A percentile compares a stretch with the other conserved stretches of the same genome.
phyloP scores from a whole-genome alignment of 2,329 filamentous ascomycete genomes.

The Fusarium verrucosum region DNA sequence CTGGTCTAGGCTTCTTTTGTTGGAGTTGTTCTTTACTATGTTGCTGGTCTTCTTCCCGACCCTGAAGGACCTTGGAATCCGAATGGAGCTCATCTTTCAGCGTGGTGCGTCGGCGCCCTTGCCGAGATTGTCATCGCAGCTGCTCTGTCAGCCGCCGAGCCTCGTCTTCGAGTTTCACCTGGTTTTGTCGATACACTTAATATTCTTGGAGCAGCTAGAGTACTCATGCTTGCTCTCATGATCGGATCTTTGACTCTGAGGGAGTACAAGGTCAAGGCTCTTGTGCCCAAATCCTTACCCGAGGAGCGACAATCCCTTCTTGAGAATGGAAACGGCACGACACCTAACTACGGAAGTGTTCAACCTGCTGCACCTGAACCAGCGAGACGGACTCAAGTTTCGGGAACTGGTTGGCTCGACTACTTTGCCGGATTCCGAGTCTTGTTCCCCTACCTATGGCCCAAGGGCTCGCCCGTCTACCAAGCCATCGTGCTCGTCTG shows the following conservation, averaged over 20 bases:
- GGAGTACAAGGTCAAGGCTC: constrained; percentile 46
- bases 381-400: constrained; percentile 45
- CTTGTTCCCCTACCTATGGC: constrained; percentile 59
- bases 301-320: constrained; percentile 53
- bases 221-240: constrained; percentile 50
- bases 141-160: constrained; percentile 46
- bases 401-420: constrained; percentile 55
- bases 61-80: constrained; percentile 57
- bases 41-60: constrained; percentile 55
- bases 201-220: constrained; percentile 46
- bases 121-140: constrained; percentile 51
- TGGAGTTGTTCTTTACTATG: constrained; percentile 54
- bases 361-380: constrained; percentile 20
- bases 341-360: constrained; percentile 44
- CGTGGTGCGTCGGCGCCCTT: constrained; percentile 50
- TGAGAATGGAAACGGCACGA: constrained; percentile 50
- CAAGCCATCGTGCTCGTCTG: constrained; percentile 55
- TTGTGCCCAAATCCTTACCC: constrained; percentile 41
- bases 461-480: constrained; percentile 53
- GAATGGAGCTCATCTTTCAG: constrained; percentile 48
- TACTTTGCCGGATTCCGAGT: constrained; percentile 57
- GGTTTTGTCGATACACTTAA: constrained; percentile 47
- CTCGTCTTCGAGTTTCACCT: constrained; percentile 43
- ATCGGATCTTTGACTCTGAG: constrained; percentile 43
- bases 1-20: constrained; percentile 50